Evolutionary conservation across 768 basidiomycete species (phyloP), one percentile per base, ranked within the genome.

Genomic region (Galerina marginata): DNA sequence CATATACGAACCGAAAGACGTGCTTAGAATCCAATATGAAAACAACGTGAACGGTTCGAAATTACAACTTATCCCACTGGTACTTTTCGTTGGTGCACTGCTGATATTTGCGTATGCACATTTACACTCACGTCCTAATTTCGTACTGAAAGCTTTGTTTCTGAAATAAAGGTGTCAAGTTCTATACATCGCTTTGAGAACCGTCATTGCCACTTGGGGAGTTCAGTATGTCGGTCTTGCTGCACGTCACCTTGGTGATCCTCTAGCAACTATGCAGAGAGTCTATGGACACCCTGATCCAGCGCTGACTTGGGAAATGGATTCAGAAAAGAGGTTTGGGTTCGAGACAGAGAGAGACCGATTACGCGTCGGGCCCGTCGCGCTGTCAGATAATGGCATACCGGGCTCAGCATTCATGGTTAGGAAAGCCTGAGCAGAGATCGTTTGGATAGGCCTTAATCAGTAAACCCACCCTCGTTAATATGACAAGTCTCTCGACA

Each of bases 311-410:
- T 55, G 54, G 54, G 54, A 55, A 46, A 38, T 25, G 16, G 44
- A 55, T 15, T 43, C 23, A 26, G 36, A 15, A 0, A 46, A 55
- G 25, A 29, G 54, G 20, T 55, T 46, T 37, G 54, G 54, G 14
- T 33, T 42, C 23, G 54, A 55, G 54, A 55, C 43, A 4, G 54
- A 55, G 33, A 43, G 33, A 46, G 54, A 55, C 45, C 54, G 54
- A 14, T 42, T 55, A 29, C 33, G 43, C n/a, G 44, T 55, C 20
- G 54, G 54, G 14, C 54, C 54, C 29, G 25, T 42, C 26, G 20
- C 12, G 16, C 25, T 53, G 25, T 40, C 38, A 9, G 29, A 23
- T 15, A 42, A 40, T 40, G 39, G 51, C n/a, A 37, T 40, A 15
- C 51, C 51, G 12, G 51, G 39, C n/a, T 42, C 51, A 15, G 20